These are phyloP conservation scores for Buddleja alternifolia DNA, from an alignment of 257 asterid genomes.

Conservation along the genomic window DNA sequence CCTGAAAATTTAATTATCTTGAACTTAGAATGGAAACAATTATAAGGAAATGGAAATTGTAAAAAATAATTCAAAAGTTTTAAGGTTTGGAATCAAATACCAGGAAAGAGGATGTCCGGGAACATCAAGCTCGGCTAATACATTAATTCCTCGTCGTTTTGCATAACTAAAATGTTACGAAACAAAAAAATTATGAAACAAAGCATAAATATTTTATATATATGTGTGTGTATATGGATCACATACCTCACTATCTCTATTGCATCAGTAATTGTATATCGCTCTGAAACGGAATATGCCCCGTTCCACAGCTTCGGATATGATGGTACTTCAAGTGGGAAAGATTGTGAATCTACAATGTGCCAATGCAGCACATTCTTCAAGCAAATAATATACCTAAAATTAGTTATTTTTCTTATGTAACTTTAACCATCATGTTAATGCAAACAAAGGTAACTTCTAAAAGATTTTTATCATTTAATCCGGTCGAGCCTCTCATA, in stretches of 20 bases:
- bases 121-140: slow-evolving; percentile 90
- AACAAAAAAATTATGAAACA: not conserved
- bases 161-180: slow-evolving; percentile 65
- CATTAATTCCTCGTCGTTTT: slow-evolving; percentile 73
- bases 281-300: slow-evolving; percentile 68
- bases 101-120: slow-evolving; percentile 95
- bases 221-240: not conserved
- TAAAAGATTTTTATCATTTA: no score
- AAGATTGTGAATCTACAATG: slow-evolving; percentile 90
- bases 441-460: no score
- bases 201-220: not conserved
- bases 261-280: slow-evolving; percentile 80
- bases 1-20: slow-evolving; percentile 43
- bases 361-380: slow-evolving; percentile 99
- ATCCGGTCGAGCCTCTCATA: no score
- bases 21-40: not conserved
- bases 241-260: slow-evolving; percentile 80
- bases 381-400: not conserved
- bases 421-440: no score
- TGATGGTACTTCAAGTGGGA: slow-evolving; percentile 92
- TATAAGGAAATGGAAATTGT: not conserved
- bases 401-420: not conserved
- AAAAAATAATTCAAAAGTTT: not conserved
- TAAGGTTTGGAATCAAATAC: slow-evolving; percentile 38
- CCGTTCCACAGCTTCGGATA: slow-evolving; percentile 89